These are phyloP conservation scores for Dunaliella sp. DNA, from an alignment of 139 green algal genomes.

Conservation along the genomic window DNA sequence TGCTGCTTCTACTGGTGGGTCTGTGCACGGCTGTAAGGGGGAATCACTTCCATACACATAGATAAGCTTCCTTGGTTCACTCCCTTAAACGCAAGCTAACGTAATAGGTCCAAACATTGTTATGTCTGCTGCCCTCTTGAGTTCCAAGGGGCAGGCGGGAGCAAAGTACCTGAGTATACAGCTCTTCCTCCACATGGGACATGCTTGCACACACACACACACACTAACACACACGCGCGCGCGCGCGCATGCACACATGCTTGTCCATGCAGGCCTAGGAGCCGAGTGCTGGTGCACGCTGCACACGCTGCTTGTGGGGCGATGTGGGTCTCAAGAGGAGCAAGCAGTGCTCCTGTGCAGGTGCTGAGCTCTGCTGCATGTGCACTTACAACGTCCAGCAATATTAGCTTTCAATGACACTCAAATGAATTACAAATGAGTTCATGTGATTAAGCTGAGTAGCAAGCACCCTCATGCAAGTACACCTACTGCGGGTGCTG, in stretches of 20 bases:
- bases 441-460: too few species aligned
- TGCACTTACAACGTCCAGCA: too few species aligned
- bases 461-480: background rate
- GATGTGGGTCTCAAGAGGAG: conserved; percentile 37
- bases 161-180: too few species aligned
- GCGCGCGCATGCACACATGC: too few species aligned
- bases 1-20: background rate
- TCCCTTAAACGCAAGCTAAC: too few species aligned
- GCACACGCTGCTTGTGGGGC: background rate
- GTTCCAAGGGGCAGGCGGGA: too few species aligned
- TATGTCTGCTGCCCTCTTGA: background rate
- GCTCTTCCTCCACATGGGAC: background rate
- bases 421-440: too few species aligned
- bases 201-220: background rate
- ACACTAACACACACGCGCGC: too few species aligned
- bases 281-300: background rate
- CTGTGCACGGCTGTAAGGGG: too few species aligned
- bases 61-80: too few species aligned
- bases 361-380: background rate
- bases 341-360: conserved; percentile 47
- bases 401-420: too few species aligned
- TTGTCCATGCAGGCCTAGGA: background rate
- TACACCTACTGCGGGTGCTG: background rate
- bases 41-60: too few species aligned
- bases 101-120: background rate